A percentile compares a stretch with the other conserved stretches of the same genome.
Conservation (phyloP, 257 asterid species). For the Solanum arcanum region DNA sequence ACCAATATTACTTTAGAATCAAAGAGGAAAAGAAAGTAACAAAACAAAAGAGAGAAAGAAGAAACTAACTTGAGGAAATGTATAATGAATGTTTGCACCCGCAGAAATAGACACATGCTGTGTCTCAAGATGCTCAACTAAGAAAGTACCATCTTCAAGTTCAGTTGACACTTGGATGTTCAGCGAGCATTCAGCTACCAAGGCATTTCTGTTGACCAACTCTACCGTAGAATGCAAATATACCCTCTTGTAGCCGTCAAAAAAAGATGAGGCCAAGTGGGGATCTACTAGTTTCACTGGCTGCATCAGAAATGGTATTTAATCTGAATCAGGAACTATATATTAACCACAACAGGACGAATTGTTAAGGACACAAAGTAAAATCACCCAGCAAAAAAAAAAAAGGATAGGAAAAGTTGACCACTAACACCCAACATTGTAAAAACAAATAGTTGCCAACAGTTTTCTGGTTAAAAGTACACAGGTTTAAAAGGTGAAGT, state of each 20-base stretch:
- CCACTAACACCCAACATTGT: not conserved
- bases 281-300: conserved; percentile 95
- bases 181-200: conserved; percentile 59
- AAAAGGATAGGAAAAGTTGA: not conserved
- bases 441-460: not conserved
- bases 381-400: not conserved
- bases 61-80: conserved; percentile 72
- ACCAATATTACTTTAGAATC: not conserved
- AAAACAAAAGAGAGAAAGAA: conserved; percentile 1
- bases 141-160: conserved; percentile 44
- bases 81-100: conserved; percentile 40
- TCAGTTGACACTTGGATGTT: conserved; percentile 84
- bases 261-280: conserved; percentile 82
- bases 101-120: conserved; percentile 53
- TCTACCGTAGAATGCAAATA: conserved; percentile 73
- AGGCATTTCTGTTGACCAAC: conserved; percentile 56
- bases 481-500: not conserved
- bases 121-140: conserved; percentile 67
- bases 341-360: not conserved
- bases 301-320: conserved; percentile 38
- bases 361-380: not conserved
- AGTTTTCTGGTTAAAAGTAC: not conserved
- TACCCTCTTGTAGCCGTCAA: conserved; percentile 48
- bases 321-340: conserved; percentile 16
- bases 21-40: not conserved